Conservation (phyloP, 2,329 filamentous ascomycete species). For the Calonectria montana region DNA sequence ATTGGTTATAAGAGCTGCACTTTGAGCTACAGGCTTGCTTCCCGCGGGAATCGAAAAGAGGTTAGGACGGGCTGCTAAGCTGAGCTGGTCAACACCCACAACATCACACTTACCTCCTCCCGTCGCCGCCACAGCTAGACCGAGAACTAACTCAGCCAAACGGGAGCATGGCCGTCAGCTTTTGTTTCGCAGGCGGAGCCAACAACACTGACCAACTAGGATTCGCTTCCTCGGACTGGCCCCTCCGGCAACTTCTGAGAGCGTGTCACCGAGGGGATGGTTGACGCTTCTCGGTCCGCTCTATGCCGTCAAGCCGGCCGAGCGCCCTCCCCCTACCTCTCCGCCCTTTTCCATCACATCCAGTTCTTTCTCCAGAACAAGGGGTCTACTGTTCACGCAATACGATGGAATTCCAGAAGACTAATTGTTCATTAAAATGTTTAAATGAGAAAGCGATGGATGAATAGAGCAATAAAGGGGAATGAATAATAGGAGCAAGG, state of each 20-base stretch:
- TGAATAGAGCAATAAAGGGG: neutral
- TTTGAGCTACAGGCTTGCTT: neutral
- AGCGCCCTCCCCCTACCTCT: neutral
- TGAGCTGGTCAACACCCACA: neutral
- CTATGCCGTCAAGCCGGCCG: conserved; percentile 17
- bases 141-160: neutral
- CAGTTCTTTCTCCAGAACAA: neutral
- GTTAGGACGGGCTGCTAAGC: neutral
- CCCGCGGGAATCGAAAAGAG: neutral
- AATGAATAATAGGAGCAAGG: neutral
- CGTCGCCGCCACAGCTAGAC: neutral
- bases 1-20: neutral
- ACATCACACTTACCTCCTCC: neutral
- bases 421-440: neutral
- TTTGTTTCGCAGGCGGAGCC: neutral
- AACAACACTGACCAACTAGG: neutral
- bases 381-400: neutral
- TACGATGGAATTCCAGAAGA: neutral
- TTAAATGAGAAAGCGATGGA: neutral
- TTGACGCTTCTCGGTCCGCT: conserved; percentile 19
- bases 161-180: neutral
- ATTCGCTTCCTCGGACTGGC: neutral
- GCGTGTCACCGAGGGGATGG: conserved; percentile 27
- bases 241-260: neutral
- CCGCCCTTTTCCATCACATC: neutral